Conservation (phyloP, 73 alveolate genomes). For the Tetrahymena malaccensis region DNA sequence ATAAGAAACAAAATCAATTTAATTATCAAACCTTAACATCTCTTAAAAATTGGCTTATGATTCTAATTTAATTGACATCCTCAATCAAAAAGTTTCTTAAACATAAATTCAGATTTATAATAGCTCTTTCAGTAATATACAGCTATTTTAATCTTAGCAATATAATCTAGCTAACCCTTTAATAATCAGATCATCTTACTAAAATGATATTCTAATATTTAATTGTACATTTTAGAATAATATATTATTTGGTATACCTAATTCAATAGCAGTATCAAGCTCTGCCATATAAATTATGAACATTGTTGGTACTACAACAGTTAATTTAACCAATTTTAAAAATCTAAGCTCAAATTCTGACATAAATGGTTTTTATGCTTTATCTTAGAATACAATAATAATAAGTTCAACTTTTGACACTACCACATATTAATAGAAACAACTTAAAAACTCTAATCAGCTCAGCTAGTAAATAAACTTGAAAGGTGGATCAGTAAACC, state of each 20-base stretch:
- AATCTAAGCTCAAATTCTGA: neutral
- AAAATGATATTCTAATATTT: neutral
- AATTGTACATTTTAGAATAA: neutral
- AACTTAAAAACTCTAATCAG: neutral
- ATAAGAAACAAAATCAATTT: neutral
- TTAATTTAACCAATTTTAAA: neutral
- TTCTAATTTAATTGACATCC: neutral
- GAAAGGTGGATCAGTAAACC: neutral
- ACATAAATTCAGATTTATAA: neutral
- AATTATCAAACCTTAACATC: too few relatives aligned
- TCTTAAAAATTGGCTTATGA: neutral
- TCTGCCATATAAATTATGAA: neutral
- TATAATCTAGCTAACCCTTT: neutral
- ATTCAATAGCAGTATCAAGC: neutral
- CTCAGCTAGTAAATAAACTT: too few relatives aligned
- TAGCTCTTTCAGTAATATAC: neutral
- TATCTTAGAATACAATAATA: too few relatives aligned
- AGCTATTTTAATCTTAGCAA: neutral
- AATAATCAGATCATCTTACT: neutral
- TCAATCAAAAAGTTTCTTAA: too few relatives aligned
- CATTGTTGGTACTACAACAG: neutral
- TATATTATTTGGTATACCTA: neutral
- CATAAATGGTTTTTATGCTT: neutral
- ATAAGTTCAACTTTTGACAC: neutral
- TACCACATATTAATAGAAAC: too few relatives aligned